phyloP scores from a whole-genome alignment of 2,329 filamentous ascomycete species.

The Penicillium sp. region DNA sequence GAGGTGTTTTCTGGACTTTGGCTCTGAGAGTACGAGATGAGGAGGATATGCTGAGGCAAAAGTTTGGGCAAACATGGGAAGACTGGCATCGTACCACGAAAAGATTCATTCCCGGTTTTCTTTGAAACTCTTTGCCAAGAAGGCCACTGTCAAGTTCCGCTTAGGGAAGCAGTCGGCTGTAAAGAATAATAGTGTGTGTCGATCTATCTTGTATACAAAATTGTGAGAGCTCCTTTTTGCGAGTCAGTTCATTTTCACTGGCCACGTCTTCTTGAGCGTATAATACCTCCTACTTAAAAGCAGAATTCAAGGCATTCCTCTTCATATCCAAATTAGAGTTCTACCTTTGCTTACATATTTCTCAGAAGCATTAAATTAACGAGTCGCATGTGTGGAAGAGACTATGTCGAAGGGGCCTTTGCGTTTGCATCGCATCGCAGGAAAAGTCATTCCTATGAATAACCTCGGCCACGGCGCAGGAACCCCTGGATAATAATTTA shows the following conservation, averaged over 20 bases:
- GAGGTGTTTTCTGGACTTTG: conserved; percentile 11
- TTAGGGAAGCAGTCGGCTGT: background rate
- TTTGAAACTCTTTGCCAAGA: conserved; percentile 26
- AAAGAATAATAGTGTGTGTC: background rate
- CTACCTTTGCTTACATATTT: no score
- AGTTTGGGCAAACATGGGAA: conserved; percentile 53
- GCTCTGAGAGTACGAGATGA: conserved; percentile 49
- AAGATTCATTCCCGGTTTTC: conserved; percentile 51
- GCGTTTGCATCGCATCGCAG: no score
- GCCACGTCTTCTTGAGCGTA: no score
- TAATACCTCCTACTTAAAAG: no score
- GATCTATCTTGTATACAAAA: background rate
- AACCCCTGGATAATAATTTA: no score
- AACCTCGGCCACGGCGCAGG: no score
- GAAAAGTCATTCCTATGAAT: no score
- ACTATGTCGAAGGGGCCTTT: no score
- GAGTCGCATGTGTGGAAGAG: no score
- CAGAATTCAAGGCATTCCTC: no score
- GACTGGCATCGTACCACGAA: conserved; percentile 50
- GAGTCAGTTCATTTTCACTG: background rate
- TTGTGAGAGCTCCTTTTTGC: background rate
- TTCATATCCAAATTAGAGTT: no score
- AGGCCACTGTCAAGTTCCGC: background rate
- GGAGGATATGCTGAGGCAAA: conserved; percentile 51
- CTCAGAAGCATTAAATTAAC: no score